Base-by-base conservation (phyloP, 306 rosid species). In the Betula pendula region DNA sequence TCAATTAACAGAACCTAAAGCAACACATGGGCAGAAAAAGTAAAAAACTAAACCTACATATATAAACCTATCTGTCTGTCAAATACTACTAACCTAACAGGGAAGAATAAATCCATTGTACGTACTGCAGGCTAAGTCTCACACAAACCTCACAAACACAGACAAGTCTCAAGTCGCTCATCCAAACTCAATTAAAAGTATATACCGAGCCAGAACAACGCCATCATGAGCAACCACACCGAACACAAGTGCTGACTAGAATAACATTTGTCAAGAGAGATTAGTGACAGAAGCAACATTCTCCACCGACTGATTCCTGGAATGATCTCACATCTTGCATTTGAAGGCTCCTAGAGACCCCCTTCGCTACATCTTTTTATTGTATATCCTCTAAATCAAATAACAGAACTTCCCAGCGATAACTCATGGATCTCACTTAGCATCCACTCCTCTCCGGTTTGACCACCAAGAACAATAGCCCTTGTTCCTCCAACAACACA, bases 391-490 rank as follows among this genome's bases (percentile, higher is more conserved):
- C 71, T 58, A 71, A 49, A 82, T 85, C 90, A 91, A 85, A 84
- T 81, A 49, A 76, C 86, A 81, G 96, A 85, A 88, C 85, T 96
- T 75, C 93, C 98, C 65, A 96, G 83, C 8, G 99, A 96, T 81
- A 96, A 96, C 87, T 96, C 99, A 82, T 96, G 98, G 66, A 96
- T 88, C 77, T 96, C 99, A 47, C 99, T 88, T 79, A 96, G 84
- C 94, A 92, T 92, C 99, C 99, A 96, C 78, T 96, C 98, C 83
- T 96, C 99, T 84, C 99, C 99, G 10, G 99, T 92, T 84, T 96
- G 99, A 81, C 99, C 99, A 12, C 99, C 98, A 74, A 96, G 80
- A 73, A 96, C 99, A 68, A 96, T 89, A 58, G 99, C 98, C 85
- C 99, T 88, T 62, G 99, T 92, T 68, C 99, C 99, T 65, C 99